Evolutionary conservation across 257 asterid genomes (phyloP), one percentile per base, ranked within the genome.

Genomic region (Solanum rostratum): DNA sequence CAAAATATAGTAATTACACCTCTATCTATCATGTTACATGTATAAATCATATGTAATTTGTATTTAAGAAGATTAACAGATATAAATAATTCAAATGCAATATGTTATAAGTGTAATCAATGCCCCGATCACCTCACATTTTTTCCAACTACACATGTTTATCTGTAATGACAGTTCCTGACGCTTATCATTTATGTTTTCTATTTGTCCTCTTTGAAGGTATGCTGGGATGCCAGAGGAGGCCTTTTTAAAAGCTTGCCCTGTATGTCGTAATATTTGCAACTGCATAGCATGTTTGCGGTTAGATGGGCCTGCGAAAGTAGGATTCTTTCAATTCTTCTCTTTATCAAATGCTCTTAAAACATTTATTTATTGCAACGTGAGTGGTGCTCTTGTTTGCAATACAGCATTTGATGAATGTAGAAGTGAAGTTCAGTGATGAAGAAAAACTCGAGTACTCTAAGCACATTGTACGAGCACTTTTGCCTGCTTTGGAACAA

Each of bases 231-330:
- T 89, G 94, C 41, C 91, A 19, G 91, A 93, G 89, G 95, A 89
- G 91, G 94, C 74, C 89, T 91, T 96, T 82, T 94, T 88, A 53
- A 86, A 92, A 86, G 90, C 90, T 84, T 96, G 99, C 84, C 98
- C 99, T 59, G 93, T 92, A 85, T 96, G 99, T 90, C 85, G 86
- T 73, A 83, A 85, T 27, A 91, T 90, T 86, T 96, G 98, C 90
- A 96, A 96, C 84, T 96, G 99, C 93, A 92, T 93, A 93, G 52
- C 87, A 33, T 96, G 99, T 89, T 85, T 96, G 94, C 88, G 97
- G 66, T 80, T 95, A 90, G 91, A 92, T 54, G 91, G 90, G 30
- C 87, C 89, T 14, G 84, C 45, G 1, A 83, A 81, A 90, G 99
- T 96, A 85, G 87, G 92, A 85, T 87, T 78, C 50, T 62, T 14